A percentile compares a stretch with the other conserved stretches of the same genome.
These are phyloP conservation scores for Vigna hirtella DNA, from an alignment of 306 rosid species.

Conservation along the genomic window DNA sequence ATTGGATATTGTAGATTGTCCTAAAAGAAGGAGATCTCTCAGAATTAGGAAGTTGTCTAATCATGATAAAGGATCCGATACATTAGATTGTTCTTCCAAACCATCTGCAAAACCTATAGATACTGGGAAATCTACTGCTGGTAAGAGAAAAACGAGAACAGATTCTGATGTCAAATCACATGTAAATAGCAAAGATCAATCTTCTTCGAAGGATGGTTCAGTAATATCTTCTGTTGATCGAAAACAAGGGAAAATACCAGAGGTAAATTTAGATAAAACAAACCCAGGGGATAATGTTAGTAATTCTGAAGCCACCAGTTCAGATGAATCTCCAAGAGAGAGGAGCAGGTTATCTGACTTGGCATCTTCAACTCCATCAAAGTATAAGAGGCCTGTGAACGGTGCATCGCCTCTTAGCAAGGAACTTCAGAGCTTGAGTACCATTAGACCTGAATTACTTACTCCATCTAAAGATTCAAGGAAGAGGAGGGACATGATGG, in stretches of 20 bases:
- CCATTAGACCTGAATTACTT: conserved; percentile 47
- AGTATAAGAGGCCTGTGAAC: conserved; percentile 57
- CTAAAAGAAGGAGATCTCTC: conserved; percentile 64
- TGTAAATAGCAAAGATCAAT: conserved; percentile 41
- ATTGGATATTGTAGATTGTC: conserved; percentile 46
- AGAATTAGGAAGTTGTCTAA: conserved; percentile 55
- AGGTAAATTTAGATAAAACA: conserved; percentile 14
- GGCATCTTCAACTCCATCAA: conserved; percentile 66
- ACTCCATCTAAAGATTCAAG: conserved; percentile 75
- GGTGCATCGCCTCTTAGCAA: conserved; percentile 73
- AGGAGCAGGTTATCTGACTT: conserved; percentile 55
- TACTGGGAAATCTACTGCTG: conserved; percentile 42
- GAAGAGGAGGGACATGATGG: conserved; percentile 81
- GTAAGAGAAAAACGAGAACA: conserved; percentile 46
- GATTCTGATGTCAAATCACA: conserved; percentile 44
- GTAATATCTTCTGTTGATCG: conserved; percentile 41
- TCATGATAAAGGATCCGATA: conserved; percentile 48
- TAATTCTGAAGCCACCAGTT: conserved; percentile 40
- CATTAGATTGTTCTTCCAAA: conserved; percentile 47
- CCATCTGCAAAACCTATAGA: conserved; percentile 47
- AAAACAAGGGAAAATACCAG: conserved; percentile 38
- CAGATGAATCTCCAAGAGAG: conserved; percentile 55
- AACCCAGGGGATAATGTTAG: conserved; percentile 38
- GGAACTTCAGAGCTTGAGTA: conserved; percentile 73
- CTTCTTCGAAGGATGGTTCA: conserved; percentile 40